Base-by-base conservation (phyloP, 1,139 yeast genomes). In the Hemisphaericaspora xylanilytica region DNA sequence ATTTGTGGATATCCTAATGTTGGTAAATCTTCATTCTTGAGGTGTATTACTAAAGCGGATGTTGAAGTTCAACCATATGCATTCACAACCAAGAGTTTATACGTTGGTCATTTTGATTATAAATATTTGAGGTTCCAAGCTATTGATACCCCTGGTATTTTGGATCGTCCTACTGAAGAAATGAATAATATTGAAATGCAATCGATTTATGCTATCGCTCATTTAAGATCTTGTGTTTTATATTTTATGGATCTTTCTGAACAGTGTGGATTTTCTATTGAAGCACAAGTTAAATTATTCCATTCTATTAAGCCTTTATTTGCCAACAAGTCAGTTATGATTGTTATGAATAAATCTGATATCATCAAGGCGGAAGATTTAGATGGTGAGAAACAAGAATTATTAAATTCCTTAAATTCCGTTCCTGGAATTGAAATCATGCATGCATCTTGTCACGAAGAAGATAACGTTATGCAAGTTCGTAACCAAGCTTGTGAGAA, bases 131-230 rank as follows among this genome's bases (percentile, higher is more conserved):
- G 99, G 59, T 92, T 92, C 74, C 99, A 92, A 71, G 98, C 97
- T 41, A 92, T 92, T 59, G 99, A 92, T 66, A 92, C 99, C 25
- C 99, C 99, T 21, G 99, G 99, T 73, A 90, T 92, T 58, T 74
- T 92, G 61, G 99, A 92, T 67, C 84, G 97, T 66, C 98, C 98
- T 45, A 89, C 97, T 35, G 99, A 92, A 65, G 97, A 92, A 63
- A 94, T 92, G 99, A 94, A 90, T 73, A 92, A 94, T 68, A 94
- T 92, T 64, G 99, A 92, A 73, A 92, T 92, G 98, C 99, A 92
- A 72, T 85, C 96, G 41, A 90, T 92, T 58, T 92, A 94, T 59
- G 98, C 98, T 45, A 88, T 92, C 75, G 98, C 98, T 28, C 98
- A 92, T 67, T 80, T 92, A 64, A 80, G 98, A 61, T 89, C 97